These are phyloP conservation scores for Podospora conica DNA, from an alignment of 495 filamentous ascomycete species.

Conservation along the genomic window DNA sequence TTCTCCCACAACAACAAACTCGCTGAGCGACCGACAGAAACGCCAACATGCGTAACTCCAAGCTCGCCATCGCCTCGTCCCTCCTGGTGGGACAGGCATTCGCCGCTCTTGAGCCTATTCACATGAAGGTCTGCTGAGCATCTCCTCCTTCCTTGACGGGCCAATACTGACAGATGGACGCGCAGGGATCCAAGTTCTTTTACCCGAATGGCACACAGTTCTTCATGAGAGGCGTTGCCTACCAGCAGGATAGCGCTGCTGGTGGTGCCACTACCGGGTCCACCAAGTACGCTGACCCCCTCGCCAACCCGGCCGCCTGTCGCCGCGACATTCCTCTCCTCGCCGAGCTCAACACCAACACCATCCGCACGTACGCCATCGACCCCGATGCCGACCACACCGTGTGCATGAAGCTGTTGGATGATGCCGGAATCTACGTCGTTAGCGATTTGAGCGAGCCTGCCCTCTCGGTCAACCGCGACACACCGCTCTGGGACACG, in stretches of 20 bases:
- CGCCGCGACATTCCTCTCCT: slow-evolving; percentile 79
- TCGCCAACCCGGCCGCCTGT: slow-evolving; percentile 64
- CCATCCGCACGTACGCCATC: slow-evolving; percentile 89
- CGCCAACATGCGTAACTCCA: slow-evolving; percentile 36
- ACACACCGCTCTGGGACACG: slow-evolving; percentile 68
- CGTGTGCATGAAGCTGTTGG: slow-evolving; percentile 76
- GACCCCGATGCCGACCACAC: slow-evolving; percentile 72
- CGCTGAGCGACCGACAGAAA: neutral
- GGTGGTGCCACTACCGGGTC: slow-evolving; percentile 30
- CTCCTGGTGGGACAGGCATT: slow-evolving; percentile 46
- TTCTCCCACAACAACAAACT: neutral
- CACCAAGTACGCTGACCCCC: slow-evolving; percentile 54
- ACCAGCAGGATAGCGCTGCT: slow-evolving; percentile 56
- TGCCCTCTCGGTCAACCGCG: slow-evolving; percentile 72
- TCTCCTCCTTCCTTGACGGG: neutral
- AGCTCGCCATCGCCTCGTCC: slow-evolving; percentile 38
- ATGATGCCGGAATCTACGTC: slow-evolving; percentile 88
- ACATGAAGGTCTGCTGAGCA: slow-evolving; percentile 52
- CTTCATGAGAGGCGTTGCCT: slow-evolving; percentile 82
- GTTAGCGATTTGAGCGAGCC: slow-evolving; percentile 84
- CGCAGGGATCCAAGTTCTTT: slow-evolving; percentile 56
- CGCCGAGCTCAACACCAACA: slow-evolving; percentile 71
- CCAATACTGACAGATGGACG: neutral
- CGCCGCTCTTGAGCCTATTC: slow-evolving; percentile 59
- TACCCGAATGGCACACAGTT: slow-evolving; percentile 69